Evolutionary conservation across 495 filamentous ascomycete genomes (phyloP).

Genomic region (Podospora tetraspora): DNA sequence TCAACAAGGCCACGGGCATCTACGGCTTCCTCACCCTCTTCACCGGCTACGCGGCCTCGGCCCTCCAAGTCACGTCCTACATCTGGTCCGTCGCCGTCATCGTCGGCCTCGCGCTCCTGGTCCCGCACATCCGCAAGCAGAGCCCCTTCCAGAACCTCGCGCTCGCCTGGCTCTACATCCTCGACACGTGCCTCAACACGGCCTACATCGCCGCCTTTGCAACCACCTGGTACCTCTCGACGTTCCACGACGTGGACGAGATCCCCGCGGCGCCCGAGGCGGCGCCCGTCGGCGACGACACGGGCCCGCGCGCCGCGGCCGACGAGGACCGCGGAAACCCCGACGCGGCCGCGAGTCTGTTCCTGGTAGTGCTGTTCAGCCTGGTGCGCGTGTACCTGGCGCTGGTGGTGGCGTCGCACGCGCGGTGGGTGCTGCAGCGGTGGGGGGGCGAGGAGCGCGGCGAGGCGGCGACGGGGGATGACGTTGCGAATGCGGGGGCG

Average conservation of each 20-base stretch:
- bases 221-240: conserved; percentile 73
- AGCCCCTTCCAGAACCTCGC: conserved; percentile 62
- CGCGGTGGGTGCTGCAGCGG: conserved; percentile 62
- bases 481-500: conserved; percentile 38
- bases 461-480: conserved; percentile 32
- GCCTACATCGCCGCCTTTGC: conserved; percentile 75
- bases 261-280: conserved; percentile 11
- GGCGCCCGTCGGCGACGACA: conserved; percentile 17
- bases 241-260: conserved; percentile 38
- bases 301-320: background rate
- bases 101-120: conserved; percentile 53
- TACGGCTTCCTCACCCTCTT: conserved; percentile 83
- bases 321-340: conserved; percentile 52
- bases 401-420: conserved; percentile 73
- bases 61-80: conserved; percentile 73
- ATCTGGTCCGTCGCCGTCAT: conserved; percentile 72
- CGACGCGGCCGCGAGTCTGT: conserved; percentile 69
- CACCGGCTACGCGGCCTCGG: conserved; percentile 58
- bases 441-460: conserved; percentile 41
- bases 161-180: conserved; percentile 70
- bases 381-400: conserved; percentile 69
- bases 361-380: conserved; percentile 67
- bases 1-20: conserved; percentile 84
- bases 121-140: conserved; percentile 65
- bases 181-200: conserved; percentile 73